Base-by-base conservation (phyloP, 2,329 filamentous ascomycete species). In the Fusarium xylarioides region DNA sequence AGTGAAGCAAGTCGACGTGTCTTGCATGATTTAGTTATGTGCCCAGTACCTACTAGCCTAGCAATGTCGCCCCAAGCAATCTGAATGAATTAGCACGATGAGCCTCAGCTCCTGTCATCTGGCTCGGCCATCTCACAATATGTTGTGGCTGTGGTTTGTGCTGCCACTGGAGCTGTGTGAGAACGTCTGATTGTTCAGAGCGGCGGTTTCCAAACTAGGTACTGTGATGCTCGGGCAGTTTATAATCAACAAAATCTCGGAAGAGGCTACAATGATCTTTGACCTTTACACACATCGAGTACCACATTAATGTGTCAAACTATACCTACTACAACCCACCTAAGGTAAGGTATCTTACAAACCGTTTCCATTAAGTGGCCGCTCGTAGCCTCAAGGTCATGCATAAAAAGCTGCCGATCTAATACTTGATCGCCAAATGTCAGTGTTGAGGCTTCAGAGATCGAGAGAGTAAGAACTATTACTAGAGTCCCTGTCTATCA, bases 1-100 rank as follows among this genome's bases (percentile, higher is more conserved):
- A 53, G 47, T 54, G 59, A 67, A 30, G 53, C 37, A 60, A 60
- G 76, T 73, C 77, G 74, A 76, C 77, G 77, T 79, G 77, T 79
- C 77, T 75, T 77, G 77, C 77, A 79, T 78, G 30, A 37, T 34
- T 28, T 55, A 55, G 35, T 43, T n/a, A 55, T 26, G 30, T 43
- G 28, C 11, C 21, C 23, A n/a, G 52, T 35, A 58, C 30, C 26
- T 50, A 35, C 23, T 35, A 30, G 19, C 23, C 23, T 38, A n/a
- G 42, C 43, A 68, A 73, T 73, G 76, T 77, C 35, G 37, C 44
- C 68, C 42, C 28, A 11, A n/a, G 18, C 26, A 49, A 49, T 56
- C 15, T 43, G 19, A 46, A 49, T 38, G 19, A 26, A 35, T 35
- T 44, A 30, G 43, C 34, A 30, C n/a, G 21, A 63, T 47, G 38